Conservation (phyloP, 2,329 filamentous ascomycete genomes). For the Sporothrix inflata region DNA sequence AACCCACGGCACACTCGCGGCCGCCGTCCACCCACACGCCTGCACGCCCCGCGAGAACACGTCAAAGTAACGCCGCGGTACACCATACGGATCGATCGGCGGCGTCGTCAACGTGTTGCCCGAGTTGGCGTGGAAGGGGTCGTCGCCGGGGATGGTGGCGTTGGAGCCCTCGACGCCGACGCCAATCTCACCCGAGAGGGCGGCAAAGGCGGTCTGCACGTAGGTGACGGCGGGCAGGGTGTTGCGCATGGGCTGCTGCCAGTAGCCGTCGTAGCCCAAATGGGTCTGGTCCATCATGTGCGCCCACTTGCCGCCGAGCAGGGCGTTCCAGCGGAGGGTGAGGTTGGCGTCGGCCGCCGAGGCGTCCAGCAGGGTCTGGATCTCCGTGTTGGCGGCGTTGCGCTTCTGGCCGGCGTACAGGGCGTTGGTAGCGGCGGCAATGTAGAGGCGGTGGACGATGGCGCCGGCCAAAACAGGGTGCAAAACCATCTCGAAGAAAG, state of each 20-base stretch:
- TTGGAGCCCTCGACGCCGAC: slow-evolving; percentile 67
- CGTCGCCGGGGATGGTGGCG: slow-evolving; percentile 69
- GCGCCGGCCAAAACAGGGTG: slow-evolving; percentile 63
- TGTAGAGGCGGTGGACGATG: slow-evolving; percentile 58
- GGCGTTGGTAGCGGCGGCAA: slow-evolving; percentile 55
- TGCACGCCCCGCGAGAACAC: slow-evolving; percentile 62
- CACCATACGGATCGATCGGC: slow-evolving; percentile 62
- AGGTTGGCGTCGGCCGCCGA: slow-evolving; percentile 62
- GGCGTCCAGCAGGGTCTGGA: slow-evolving; percentile 54
- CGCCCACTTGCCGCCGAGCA: slow-evolving; percentile 65
- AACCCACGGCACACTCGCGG: slow-evolving; percentile 54
- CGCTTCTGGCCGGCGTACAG: slow-evolving; percentile 58
- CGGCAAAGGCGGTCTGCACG: slow-evolving; percentile 61
- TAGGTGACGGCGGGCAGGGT: slow-evolving; percentile 62
- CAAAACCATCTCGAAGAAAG: slow-evolving; percentile 66
- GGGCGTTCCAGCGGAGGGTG: slow-evolving; percentile 58
- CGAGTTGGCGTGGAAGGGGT: slow-evolving; percentile 61
- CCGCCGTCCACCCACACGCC: slow-evolving; percentile 57
- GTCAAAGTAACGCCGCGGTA: slow-evolving; percentile 62
- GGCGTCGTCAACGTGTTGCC: slow-evolving; percentile 56
- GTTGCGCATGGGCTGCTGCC: slow-evolving; percentile 76
- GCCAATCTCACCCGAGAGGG: slow-evolving; percentile 65
- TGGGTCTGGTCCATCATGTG: slow-evolving; percentile 65
- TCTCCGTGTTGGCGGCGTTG: slow-evolving; percentile 58
- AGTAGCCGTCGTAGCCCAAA: slow-evolving; percentile 57